phyloP scores from a whole-genome alignment of 2,329 filamentous ascomycete genomes.

The Phialophora tarda region DNA sequence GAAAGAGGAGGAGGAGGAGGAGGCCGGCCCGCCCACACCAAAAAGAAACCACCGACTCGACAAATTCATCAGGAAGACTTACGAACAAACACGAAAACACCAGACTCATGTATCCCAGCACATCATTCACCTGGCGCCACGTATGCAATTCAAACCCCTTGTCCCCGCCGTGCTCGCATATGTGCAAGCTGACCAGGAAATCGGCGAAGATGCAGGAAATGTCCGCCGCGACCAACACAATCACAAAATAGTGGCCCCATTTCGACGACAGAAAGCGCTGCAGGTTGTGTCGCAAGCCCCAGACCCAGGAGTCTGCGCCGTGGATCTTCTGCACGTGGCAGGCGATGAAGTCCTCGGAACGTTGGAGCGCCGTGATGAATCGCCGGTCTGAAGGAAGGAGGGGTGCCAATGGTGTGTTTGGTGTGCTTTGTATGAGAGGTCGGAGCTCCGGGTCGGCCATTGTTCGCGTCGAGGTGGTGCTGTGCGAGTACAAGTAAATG shows the following conservation, averaged over 20 bases:
- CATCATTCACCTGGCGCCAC: constrained; percentile 49
- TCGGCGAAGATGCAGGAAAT: constrained; percentile 60
- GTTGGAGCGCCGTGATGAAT: constrained; percentile 12
- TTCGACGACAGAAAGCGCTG: constrained; percentile 53
- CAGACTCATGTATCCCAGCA: constrained; percentile 60
- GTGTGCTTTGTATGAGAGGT: constrained; percentile 6
- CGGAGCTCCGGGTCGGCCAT: constrained; percentile 23
- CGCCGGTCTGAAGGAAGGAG: constrained; percentile 28
- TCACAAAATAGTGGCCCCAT: constrained; percentile 57
- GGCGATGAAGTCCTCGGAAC: constrained; percentile 26
- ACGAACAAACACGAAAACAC: constrained; percentile 67
- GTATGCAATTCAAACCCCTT: constrained; percentile 34
- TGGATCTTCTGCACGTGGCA: constrained; percentile 40
- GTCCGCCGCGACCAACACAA: constrained; percentile 57
- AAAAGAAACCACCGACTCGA: not conserved
- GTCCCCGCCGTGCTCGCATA: constrained; percentile 50
- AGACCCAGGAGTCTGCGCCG: constrained; percentile 38
- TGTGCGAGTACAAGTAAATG: not conserved
- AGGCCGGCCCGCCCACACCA: not conserved
- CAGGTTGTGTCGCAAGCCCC: constrained; percentile 33
- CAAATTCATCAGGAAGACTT: not conserved
- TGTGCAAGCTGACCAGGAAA: constrained; percentile 57
- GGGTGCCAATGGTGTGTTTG: constrained; percentile 19
- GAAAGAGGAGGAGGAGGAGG: not conserved
- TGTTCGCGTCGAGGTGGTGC: not conserved